These are phyloP conservation scores for Pythium insidiosum DNA, from an alignment of 352 stramenopile species.

Conservation along the genomic window DNA sequence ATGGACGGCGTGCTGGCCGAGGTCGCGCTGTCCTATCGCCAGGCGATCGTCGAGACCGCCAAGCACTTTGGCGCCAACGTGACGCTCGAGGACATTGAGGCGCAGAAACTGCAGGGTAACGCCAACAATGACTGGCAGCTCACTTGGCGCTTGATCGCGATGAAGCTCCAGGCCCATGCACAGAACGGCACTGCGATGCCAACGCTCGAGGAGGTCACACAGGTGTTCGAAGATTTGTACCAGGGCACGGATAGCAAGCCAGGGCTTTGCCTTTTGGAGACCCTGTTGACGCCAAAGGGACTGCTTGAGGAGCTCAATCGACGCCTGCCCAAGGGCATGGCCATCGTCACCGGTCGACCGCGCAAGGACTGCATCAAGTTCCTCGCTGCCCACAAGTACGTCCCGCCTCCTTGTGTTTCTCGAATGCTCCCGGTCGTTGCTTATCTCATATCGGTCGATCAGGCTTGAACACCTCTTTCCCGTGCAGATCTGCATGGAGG, in stretches of 20 bases:
- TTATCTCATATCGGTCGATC: too few species aligned
- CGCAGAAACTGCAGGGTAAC: conserved; percentile 90
- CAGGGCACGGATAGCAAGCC: conserved; percentile 66
- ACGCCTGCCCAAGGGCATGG: conserved; percentile 82
- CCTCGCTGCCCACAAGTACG: conserved; percentile 67
- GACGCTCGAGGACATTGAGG: conserved; percentile 84
- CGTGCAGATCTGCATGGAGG: conserved; percentile 93
- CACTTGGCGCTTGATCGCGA: conserved; percentile 83
- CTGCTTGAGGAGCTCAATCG: conserved; percentile 77
- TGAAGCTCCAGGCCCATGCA: conserved; percentile 14
- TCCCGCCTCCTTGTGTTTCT: too few species aligned
- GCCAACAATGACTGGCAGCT: conserved; percentile 98
- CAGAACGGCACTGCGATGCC: conserved; percentile 8
- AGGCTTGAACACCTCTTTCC: conserved; percentile 86
- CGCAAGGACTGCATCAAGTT: conserved; percentile 94
- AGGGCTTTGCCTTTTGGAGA: conserved; percentile 88
- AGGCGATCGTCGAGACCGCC: conserved; percentile 86
- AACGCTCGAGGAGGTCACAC: conserved; percentile 89
- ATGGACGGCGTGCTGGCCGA: conserved; percentile 98
- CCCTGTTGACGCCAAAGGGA: conserved; percentile 82
- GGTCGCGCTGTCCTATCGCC: conserved; percentile 92
- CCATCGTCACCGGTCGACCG: conserved; percentile 89
- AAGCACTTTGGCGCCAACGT: conserved; percentile 82
- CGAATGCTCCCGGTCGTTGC: too few species aligned
- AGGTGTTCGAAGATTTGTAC: conserved; percentile 94